Evolutionary conservation across 2,329 filamentous ascomycete species (phyloP), one percentile per base, ranked within the genome.

Genomic region (Periconia sp.): DNA sequence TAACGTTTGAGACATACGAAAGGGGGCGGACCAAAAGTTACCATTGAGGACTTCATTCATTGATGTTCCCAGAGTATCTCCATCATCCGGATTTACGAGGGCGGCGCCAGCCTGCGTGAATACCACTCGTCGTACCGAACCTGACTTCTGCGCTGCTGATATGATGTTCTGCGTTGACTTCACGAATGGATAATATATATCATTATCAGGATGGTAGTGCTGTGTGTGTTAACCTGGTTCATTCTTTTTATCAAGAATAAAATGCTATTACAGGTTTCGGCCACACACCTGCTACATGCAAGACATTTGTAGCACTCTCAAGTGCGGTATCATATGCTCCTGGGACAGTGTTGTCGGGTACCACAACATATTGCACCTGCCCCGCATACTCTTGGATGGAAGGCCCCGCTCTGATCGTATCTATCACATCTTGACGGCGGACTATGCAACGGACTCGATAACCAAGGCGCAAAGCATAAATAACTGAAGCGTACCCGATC

Each of bases 251-350:
- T 11, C 15, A n/a, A 42, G 18, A 30, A 17, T n/a, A 41, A 6
- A 2, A 11, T 13, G 18, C 8, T n/a, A 58, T 27, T 55, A 63
- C 65, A 6, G 64, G 68, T 18, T 63, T 45, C 6, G 70, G 70
- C 69, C 69, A 72, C 11, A 70, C 68, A 23, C 69, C 70, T 10
- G 69, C 70, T 40, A 72, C 62, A 31, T 72, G 68, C 10, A 73
- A 54, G 2, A 69, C 64, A 50, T 66, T 68, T 10, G 59, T 41
- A 17, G 50, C 67, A 15, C 58, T 64, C 19, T 44, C 23, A 9
- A 72, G 49, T 2, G 64, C 67, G n/a, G 59, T 47, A 42, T 71
- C 63, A 42, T 72, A 73, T 9, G 69, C 65, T 1, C 59, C 60
- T 7, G 55, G 47, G 1, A 56, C 33, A 0, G 67, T 58, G 33